These are phyloP conservation scores for Irpex sp. DNA, from an alignment of 1,284 basidiomycete species.

Conservation along the genomic window DNA sequence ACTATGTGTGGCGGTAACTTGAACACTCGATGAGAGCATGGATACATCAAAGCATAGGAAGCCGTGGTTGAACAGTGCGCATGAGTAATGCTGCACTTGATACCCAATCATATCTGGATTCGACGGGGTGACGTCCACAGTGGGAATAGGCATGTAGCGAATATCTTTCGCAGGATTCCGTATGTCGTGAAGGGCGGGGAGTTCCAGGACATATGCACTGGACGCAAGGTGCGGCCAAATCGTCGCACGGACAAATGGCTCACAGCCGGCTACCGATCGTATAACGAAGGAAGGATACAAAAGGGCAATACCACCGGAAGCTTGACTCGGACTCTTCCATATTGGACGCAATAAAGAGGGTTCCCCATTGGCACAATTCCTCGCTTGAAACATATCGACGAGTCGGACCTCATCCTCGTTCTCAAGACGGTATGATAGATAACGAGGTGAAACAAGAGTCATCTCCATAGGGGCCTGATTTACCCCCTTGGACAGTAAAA, in stretches of 20 bases:
- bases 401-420: not conserved
- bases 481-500: not conserved
- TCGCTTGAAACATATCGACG: not conserved
- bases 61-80: not conserved
- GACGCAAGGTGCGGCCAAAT: not conserved
- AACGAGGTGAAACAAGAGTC: not conserved
- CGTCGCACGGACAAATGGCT: not conserved
- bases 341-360: not conserved
- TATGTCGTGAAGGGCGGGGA: not conserved
- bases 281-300: not conserved
- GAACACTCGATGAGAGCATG: not conserved
- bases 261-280: not conserved
- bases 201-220: not conserved
- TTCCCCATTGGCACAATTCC: not conserved
- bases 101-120: not conserved
- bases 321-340: not conserved
- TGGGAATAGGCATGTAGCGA: not conserved
- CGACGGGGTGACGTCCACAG: not conserved
- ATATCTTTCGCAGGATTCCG: not conserved
- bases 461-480: not conserved
- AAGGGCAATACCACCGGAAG: not conserved
- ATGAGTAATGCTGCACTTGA: not conserved
- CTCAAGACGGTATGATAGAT: not conserved
- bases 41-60: not conserved
- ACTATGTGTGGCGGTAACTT: not conserved